Percentiles rank a stretch among this genome's conserved stretches.
phyloP scores from a whole-genome alignment of 257 asterid genomes.

The Forsythia suspensa region DNA sequence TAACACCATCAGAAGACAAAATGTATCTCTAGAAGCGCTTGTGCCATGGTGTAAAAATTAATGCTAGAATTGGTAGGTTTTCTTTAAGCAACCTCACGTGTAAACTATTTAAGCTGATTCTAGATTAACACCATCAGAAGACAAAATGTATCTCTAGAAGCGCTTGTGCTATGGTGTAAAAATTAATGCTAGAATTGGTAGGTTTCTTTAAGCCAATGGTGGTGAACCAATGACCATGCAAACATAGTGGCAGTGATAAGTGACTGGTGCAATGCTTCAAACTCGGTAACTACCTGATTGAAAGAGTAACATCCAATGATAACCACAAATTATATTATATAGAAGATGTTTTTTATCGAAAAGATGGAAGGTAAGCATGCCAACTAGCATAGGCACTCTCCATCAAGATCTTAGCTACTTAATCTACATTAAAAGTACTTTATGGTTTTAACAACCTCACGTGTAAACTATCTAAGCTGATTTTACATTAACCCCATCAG shows the following conservation, averaged over 20 bases:
- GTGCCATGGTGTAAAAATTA: neutral
- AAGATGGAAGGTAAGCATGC: neutral
- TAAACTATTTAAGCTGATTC: too few relatives aligned
- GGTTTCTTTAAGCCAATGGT: neutral
- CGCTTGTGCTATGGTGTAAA: neutral
- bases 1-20: neutral
- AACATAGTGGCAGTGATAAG: neutral
- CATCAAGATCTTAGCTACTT: too few relatives aligned
- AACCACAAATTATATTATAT: too few relatives aligned
- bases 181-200: neutral
- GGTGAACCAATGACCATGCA: neutral
- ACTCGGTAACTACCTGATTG: neutral
- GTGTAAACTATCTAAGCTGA: too few relatives aligned
- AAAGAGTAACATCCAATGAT: neutral
- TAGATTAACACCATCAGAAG: neutral
- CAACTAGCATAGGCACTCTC: neutral
- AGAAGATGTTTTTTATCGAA: neutral
- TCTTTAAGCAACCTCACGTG: neutral
- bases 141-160: neutral
- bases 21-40: neutral
- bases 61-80: neutral
- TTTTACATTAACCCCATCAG: too few relatives aligned
- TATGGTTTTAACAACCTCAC: too few relatives aligned
- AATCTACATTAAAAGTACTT: too few relatives aligned
- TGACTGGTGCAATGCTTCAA: neutral